Conservation (phyloP, 352 stramenopile genomes). For the Phytophthora kernoviae region DNA sequence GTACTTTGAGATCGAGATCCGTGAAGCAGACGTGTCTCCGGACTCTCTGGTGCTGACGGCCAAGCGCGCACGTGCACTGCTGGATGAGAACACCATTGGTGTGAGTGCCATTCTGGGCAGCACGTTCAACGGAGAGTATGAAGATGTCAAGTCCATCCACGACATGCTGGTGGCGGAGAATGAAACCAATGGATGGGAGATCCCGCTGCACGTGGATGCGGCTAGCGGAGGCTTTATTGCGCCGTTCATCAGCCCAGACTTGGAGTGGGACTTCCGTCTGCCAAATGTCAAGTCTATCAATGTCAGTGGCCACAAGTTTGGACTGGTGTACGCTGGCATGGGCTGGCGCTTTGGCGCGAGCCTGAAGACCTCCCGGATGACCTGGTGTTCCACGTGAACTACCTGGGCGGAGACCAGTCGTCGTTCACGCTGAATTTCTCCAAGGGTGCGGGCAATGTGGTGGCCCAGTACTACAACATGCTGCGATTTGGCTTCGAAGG, state of each 20-base stretch:
- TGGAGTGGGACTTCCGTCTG: constrained; percentile 91
- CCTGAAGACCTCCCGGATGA: constrained; percentile 80
- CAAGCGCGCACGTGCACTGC: constrained; percentile 67
- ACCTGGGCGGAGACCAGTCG: constrained; percentile 89
- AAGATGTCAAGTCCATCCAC: constrained; percentile 92
- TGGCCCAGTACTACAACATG: constrained; percentile 95
- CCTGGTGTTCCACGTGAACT: constrained; percentile 93
- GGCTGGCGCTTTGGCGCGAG: constrained; percentile 92
- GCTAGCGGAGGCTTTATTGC: constrained; percentile 93
- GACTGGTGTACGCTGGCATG: constrained; percentile 92
- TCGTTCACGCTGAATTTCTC: constrained; percentile 95
- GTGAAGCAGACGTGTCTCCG: constrained; percentile 86
- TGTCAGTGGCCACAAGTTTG: constrained; percentile 95
- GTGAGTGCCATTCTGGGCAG: constrained; percentile 92
- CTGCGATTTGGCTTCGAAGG: constrained; percentile 91
- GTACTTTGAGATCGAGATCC: constrained; percentile 94
- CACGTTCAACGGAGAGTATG: constrained; percentile 94
- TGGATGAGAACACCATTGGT: constrained; percentile 94
- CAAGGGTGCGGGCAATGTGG: constrained; percentile 88
- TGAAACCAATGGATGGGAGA: constrained; percentile 78
- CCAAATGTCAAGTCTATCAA: constrained; percentile 94
- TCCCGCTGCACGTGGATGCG: constrained; percentile 92
- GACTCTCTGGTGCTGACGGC: constrained; percentile 88
- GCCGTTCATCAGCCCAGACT: constrained; percentile 88
- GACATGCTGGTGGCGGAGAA: constrained; percentile 88